phyloP scores from a whole-genome alignment of 306 rosid genomes.

The Abrus pulchellus region DNA sequence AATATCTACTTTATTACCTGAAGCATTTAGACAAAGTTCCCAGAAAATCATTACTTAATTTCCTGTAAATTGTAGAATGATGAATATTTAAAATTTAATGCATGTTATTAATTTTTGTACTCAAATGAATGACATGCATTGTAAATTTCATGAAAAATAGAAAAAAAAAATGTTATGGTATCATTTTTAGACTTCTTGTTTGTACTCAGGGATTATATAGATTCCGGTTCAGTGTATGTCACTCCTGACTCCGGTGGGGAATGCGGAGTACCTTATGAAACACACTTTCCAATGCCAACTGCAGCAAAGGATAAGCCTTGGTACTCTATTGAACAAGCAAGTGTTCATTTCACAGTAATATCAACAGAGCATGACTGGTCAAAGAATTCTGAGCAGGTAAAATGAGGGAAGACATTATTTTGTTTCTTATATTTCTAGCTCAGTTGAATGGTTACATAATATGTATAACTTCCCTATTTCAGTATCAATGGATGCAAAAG shows the following conservation, averaged over 20 bases:
- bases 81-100: neutral
- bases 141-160: constrained; percentile 12
- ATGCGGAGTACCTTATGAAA: constrained; percentile 90
- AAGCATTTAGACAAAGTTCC: constrained; percentile 2
- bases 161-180: neutral
- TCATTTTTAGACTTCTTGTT: constrained; percentile 6
- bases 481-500: constrained; percentile 83
- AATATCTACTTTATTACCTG: neutral
- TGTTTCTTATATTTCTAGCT: constrained; percentile 22
- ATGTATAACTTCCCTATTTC: constrained; percentile 32
- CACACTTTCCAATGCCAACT: constrained; percentile 88
- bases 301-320: constrained; percentile 83
- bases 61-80: neutral
- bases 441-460: constrained; percentile 8
- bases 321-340: constrained; percentile 87
- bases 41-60: neutral
- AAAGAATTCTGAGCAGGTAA: constrained; percentile 75
- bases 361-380: constrained; percentile 90
- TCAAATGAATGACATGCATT: neutral
- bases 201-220: constrained; percentile 67
- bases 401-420: neutral
- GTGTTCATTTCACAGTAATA: constrained; percentile 80
- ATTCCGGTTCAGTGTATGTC: constrained; percentile 65
- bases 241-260: constrained; percentile 95
- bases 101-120: neutral